Conservation (phyloP, 176 grass and related monocot genomes). For the Bothriochloa decipiens region DNA sequence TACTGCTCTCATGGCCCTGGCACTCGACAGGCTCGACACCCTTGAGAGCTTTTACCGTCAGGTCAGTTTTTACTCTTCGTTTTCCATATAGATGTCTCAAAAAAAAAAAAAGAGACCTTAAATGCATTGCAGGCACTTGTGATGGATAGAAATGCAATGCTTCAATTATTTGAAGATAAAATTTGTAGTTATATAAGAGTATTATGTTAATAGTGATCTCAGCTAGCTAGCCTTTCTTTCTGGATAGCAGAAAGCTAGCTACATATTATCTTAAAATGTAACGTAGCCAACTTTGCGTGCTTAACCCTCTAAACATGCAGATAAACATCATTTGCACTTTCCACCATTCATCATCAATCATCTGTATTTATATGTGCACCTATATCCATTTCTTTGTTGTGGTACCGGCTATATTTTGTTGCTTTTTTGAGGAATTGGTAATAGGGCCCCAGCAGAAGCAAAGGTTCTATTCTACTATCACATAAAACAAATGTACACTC, state of each 20-base stretch:
- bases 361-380: neutral
- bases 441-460: constrained; percentile 6
- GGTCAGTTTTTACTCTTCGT: constrained; percentile 45
- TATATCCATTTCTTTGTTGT: constrained; percentile 24
- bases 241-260: constrained; percentile 25
- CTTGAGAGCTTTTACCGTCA: constrained; percentile 81
- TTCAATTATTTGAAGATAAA: neutral
- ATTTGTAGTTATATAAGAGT: neutral
- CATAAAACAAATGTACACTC: constrained; percentile 5
- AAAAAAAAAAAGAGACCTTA: neutral
- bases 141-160: neutral
- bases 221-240: neutral
- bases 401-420: constrained; percentile 29
- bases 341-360: constrained; percentile 31
- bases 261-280: constrained; percentile 10
- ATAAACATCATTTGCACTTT: constrained; percentile 54
- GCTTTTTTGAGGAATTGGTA: constrained; percentile 13
- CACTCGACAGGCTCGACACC: constrained; percentile 69
- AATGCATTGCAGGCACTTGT: neutral
- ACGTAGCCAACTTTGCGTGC: constrained; percentile 21
- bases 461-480: constrained; percentile 34
- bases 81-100: neutral
- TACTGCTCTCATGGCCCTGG: constrained; percentile 62
- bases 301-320: constrained; percentile 20
- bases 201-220: neutral